A percentile compares a stretch with the other conserved stretches of the same genome.
These are phyloP conservation scores for Candida sp. DNA, from an alignment of 1,139 yeast species.

Conservation along the genomic window DNA sequence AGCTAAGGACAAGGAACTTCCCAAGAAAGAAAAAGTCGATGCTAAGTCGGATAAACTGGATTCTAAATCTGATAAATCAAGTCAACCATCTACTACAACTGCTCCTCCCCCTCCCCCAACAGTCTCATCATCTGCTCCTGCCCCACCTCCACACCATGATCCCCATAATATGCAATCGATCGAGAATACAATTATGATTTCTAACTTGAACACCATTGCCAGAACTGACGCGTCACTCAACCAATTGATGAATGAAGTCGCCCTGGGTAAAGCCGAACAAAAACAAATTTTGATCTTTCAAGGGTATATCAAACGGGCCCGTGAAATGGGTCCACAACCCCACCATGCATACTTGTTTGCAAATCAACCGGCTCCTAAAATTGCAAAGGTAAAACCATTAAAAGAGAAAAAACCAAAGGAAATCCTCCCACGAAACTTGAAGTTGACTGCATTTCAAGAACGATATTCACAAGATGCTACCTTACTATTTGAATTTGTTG, in stretches of 20 bases:
- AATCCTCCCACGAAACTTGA: constrained; percentile 39
- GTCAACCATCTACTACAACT: constrained; percentile 2
- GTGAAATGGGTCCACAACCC: constrained; percentile 66
- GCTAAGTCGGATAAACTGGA: constrained; percentile 4
- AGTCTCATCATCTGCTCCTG: constrained; percentile 6
- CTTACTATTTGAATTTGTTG: constrained; percentile 79
- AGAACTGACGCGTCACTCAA: constrained; percentile 65
- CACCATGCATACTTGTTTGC: constrained; percentile 33
- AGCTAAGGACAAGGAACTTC: constrained; percentile 1
- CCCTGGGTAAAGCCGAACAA: constrained; percentile 71
- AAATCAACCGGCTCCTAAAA: constrained; percentile 6
- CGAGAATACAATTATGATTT: constrained; percentile 76
- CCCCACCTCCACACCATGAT: constrained; percentile 14
- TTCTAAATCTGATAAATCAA: not conserved
- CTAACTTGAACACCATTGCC: constrained; percentile 80
- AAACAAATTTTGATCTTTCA: constrained; percentile 76
- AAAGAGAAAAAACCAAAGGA: constrained; percentile 20
- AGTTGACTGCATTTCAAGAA: constrained; percentile 73
- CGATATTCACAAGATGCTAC: constrained; percentile 67
- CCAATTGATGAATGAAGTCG: constrained; percentile 76
- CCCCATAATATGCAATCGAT: constrained; percentile 51
- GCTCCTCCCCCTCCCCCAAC: constrained; percentile 5
- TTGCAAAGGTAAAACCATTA: constrained; percentile 13
- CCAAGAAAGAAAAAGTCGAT: constrained; percentile 9
- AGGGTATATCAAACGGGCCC: constrained; percentile 72